Evolutionary conservation across 805 yeast genomes (phyloP).

Genomic region (Ogataea naganishii): DNA sequence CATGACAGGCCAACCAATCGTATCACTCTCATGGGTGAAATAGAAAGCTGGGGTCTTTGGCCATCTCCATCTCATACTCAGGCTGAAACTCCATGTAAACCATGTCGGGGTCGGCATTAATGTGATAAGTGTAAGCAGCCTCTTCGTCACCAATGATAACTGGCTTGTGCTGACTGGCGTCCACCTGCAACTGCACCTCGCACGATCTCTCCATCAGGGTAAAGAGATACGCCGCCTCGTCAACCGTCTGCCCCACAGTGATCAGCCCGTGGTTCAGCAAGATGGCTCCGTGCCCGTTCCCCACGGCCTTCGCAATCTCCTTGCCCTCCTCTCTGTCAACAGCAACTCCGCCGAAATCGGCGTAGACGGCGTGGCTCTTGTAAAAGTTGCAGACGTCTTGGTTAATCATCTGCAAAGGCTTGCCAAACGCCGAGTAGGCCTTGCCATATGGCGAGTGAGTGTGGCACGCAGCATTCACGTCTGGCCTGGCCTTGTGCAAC

Average conservation of each 20-base stretch:
- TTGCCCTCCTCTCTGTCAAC: slow-evolving; percentile 55
- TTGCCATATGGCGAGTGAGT: slow-evolving; percentile 60
- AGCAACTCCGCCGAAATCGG: slow-evolving; percentile 74
- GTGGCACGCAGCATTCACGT: slow-evolving; percentile 65
- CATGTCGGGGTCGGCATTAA: slow-evolving; percentile 57
- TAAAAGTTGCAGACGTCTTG: slow-evolving; percentile 70
- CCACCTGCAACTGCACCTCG: slow-evolving; percentile 57
- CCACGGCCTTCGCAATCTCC: slow-evolving; percentile 52
- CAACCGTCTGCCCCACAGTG: slow-evolving; percentile 63
- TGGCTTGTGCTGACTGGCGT: slow-evolving; percentile 36
- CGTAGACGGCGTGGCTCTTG: slow-evolving; percentile 57
- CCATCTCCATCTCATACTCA: slow-evolving; percentile 45
- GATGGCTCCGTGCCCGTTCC: slow-evolving; percentile 48
- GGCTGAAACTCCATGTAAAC: slow-evolving; percentile 69
- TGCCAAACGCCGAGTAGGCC: slow-evolving; percentile 57
- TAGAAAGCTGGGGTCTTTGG: too few relatives aligned
- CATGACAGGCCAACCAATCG: too few relatives aligned
- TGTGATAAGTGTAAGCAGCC: slow-evolving; percentile 57
- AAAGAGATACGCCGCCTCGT: slow-evolving; percentile 65
- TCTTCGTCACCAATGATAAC: slow-evolving; percentile 50
- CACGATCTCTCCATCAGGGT: slow-evolving; percentile 57
- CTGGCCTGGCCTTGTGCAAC: slow-evolving; percentile 60
- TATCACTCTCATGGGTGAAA: too few relatives aligned
- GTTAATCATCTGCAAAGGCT: slow-evolving; percentile 66
- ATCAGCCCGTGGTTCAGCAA: slow-evolving; percentile 67